These are phyloP conservation scores for Paxillus involutus DNA, from an alignment of 768 basidiomycete species.

Conservation along the genomic window DNA sequence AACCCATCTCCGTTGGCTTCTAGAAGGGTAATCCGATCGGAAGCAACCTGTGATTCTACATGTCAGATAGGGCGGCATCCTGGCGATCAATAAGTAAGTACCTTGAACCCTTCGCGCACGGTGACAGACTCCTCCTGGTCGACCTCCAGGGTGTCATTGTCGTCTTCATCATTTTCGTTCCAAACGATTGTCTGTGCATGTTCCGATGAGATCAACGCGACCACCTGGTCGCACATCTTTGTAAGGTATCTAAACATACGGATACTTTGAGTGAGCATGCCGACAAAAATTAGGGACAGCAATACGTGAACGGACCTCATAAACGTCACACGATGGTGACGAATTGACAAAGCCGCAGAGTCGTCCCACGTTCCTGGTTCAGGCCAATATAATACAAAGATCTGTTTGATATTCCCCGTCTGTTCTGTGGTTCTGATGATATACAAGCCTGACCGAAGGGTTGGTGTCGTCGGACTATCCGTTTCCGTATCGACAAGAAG, in stretches of 20 bases:
- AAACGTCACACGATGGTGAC: conserved; percentile 57
- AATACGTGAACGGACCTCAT: no score
- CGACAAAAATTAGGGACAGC: no score
- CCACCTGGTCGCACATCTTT: conserved; percentile 56
- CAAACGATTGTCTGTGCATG: no score
- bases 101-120: no score
- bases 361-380: conserved; percentile 61
- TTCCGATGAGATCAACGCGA: no score
- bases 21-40: conserved; percentile 11
- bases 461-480: conserved; percentile 12
- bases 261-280: no score
- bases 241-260: conserved; percentile 54
- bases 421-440: no score
- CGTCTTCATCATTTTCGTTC: no score
- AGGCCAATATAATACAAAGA: conserved; percentile 62
- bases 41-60: conserved; percentile 5
- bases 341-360: conserved; percentile 40
- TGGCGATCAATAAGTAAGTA: neutral
- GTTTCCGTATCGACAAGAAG: conserved; percentile 1
- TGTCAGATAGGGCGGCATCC: neutral
- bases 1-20: conserved; percentile 7
- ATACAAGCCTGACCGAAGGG: conserved; percentile 30
- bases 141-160: no score
- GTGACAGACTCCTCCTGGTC: no score
- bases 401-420: conserved; percentile 14